Percentiles rank a stretch among this genome's conserved stretches.
Conservation (phyloP, 345 rosid genomes). For the Gossypium rotundifolium region DNA sequence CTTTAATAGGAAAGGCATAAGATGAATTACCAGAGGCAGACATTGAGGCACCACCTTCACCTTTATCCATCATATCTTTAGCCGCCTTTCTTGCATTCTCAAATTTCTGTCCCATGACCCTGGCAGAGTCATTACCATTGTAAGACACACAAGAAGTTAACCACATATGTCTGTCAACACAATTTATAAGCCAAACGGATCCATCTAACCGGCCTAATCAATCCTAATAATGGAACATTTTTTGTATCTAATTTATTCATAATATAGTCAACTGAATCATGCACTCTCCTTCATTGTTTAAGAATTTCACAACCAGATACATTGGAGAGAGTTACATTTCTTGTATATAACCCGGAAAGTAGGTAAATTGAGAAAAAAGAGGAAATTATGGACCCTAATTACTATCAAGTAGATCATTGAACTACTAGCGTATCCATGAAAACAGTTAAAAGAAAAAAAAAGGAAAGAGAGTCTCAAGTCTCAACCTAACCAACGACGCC, state of each 20-base stretch:
- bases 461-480: too few relatives aligned
- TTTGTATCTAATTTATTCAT: too few relatives aligned
- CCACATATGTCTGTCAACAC: neutral
- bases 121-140: neutral
- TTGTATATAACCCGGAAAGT: too few relatives aligned
- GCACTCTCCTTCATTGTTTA: neutral
- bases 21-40: conserved; percentile 24
- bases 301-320: too few relatives aligned
- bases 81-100: conserved; percentile 13
- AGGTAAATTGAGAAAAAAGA: too few relatives aligned
- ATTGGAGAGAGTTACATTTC: too few relatives aligned
- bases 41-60: conserved; percentile 32
- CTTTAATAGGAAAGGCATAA: neutral
- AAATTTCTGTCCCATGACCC: conserved; percentile 14
- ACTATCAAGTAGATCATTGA: too few relatives aligned
- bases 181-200: neutral
- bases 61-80: conserved; percentile 21
- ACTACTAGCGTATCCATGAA: too few relatives aligned
- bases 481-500: too few relatives aligned
- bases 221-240: neutral
- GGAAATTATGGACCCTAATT: too few relatives aligned
- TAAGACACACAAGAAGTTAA: too few relatives aligned
- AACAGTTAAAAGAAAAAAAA: too few relatives aligned
- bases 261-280: neutral
- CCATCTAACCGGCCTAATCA: neutral